A percentile compares a stretch with the other conserved stretches of the same genome.
These are phyloP conservation scores for Fraxinus paxiana DNA, from an alignment of 305 asterid species.

Conservation along the genomic window DNA sequence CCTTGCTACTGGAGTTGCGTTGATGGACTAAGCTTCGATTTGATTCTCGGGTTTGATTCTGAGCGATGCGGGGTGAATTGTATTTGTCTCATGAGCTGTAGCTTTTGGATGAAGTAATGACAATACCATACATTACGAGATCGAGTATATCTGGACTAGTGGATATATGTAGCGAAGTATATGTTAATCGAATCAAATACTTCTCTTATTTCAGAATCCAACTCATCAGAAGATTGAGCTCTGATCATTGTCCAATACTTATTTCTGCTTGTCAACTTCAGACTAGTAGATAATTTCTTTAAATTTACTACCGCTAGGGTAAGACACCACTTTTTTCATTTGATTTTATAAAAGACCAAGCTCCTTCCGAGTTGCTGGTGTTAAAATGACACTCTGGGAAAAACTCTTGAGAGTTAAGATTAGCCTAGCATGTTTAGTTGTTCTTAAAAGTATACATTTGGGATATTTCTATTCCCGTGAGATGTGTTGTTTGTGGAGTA, in stretches of 20 bases:
- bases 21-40: background rate
- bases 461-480: background rate
- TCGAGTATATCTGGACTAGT: background rate
- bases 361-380: background rate
- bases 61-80: background rate
- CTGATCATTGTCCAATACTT: too few relatives aligned
- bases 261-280: too few relatives aligned
- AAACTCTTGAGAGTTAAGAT: too few relatives aligned
- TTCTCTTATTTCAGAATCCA: too few relatives aligned
- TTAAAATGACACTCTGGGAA: background rate
- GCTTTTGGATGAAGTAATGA: background rate
- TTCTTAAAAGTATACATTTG: background rate
- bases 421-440: background rate
- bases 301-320: too few relatives aligned
- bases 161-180: background rate
- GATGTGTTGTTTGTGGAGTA: too few relatives aligned
- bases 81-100: background rate
- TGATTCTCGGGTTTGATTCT: background rate
- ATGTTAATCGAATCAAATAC: too few relatives aligned
- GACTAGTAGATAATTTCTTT: too few relatives aligned
- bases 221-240: too few relatives aligned
- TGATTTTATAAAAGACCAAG: too few relatives aligned
- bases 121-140: background rate
- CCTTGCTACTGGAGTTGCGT: background rate
- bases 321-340: too few relatives aligned